Conservation (phyloP, 371 early-diverging fungal species). For the Apophysomyces ossiformis region DNA sequence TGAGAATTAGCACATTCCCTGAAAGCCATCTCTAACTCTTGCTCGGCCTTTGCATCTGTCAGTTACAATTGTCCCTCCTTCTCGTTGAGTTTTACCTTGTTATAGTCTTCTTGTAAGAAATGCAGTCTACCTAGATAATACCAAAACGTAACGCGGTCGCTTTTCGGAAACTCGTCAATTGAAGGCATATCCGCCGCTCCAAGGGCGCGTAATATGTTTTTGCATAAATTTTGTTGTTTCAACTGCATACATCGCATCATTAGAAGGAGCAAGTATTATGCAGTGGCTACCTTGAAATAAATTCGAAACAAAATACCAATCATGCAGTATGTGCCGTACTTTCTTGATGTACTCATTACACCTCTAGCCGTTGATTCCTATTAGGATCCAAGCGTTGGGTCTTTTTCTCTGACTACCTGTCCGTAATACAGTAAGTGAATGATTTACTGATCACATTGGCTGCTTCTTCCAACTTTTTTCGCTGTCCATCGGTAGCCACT, state of each 20-base stretch:
- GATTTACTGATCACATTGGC: constrained; percentile 87
- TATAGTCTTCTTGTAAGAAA: constrained; percentile 83
- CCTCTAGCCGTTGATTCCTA: constrained; percentile 31
- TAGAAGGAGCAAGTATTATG: too few species aligned
- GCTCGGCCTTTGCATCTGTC: constrained; percentile 58
- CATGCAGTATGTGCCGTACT: constrained; percentile 90
- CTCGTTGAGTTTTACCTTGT: constrained; percentile 41
- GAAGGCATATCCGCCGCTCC: constrained; percentile 74
- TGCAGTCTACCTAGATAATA: constrained; percentile 86
- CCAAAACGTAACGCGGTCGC: constrained; percentile 83
- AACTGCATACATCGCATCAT: constrained; percentile 33
- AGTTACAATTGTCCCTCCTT: neutral
- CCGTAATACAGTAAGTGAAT: constrained; percentile 85
- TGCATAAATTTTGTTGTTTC: constrained; percentile 81
- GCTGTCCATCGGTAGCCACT: constrained; percentile 38
- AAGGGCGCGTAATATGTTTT: constrained; percentile 81
- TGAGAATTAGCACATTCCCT: constrained; percentile 60
- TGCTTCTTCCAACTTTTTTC: constrained; percentile 78
- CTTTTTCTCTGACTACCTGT: constrained; percentile 54
- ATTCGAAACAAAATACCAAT: constrained; percentile 82
- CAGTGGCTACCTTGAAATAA: constrained; percentile 73
- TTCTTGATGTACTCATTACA: constrained; percentile 64
- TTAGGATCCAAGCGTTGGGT: too few species aligned
- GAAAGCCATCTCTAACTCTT: constrained; percentile 72
- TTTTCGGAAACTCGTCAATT: constrained; percentile 76